Percentiles rank a stretch among this genome's conserved stretches.
phyloP scores from a whole-genome alignment of 441 rosid species.

The Biscutella auriculata region DNA sequence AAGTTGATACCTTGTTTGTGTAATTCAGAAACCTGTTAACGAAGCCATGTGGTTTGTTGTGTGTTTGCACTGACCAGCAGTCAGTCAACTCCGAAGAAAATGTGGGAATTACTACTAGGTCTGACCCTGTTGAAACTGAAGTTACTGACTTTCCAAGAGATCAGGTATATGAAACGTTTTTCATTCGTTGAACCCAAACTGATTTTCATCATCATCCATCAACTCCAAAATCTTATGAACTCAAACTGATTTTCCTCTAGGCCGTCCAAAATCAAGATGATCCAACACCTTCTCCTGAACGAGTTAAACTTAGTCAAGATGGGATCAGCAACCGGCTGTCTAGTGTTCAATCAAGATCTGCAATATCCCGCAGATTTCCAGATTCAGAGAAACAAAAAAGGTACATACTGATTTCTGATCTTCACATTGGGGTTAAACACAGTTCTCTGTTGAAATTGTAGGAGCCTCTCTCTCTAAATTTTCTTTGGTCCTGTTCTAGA shows the following conservation, averaged over 20 bases:
- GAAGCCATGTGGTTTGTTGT: neutral
- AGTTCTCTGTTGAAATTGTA: neutral
- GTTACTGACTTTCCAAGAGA: neutral
- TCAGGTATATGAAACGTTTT: neutral
- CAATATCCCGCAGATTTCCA: conserved; percentile 8
- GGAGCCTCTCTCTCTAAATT: neutral
- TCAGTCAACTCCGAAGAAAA: conserved; percentile 1
- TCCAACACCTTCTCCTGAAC: conserved; percentile 13
- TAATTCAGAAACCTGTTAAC: neutral
- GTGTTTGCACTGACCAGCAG: neutral
- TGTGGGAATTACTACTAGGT: neutral
- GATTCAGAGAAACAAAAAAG: conserved; percentile 22
- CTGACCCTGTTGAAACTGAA: conserved; percentile 1
- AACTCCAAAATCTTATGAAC: neutral
- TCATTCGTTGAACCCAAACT: neutral
- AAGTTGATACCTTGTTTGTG: neutral
- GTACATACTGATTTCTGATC: neutral
- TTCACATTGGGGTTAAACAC: neutral
- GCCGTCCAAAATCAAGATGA: neutral
- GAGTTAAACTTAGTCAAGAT: conserved; percentile 1
- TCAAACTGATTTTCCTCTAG: neutral
- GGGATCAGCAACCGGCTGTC: conserved; percentile 10
- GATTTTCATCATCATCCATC: too few species aligned
- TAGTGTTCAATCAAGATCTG: conserved; percentile 8
- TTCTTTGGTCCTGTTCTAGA: conserved; percentile 9